Evolutionary conservation across 2,329 filamentous ascomycete genomes (phyloP).

Genomic region (Claviceps cyperi): DNA sequence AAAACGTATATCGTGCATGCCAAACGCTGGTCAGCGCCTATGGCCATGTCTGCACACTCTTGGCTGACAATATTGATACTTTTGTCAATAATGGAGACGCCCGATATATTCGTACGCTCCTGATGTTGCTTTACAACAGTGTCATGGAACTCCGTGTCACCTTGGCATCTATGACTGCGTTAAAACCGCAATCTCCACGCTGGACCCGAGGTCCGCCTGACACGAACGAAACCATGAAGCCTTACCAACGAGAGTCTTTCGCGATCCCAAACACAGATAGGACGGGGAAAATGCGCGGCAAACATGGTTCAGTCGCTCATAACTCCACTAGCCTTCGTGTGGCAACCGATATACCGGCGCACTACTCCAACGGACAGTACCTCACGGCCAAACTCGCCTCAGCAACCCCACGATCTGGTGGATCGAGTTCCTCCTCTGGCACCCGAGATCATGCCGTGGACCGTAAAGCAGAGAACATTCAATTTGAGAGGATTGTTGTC

Average conservation of each 20-base stretch:
- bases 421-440: slow-evolving; percentile 54
- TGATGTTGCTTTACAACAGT: slow-evolving; percentile 51
- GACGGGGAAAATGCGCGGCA: slow-evolving; percentile 18
- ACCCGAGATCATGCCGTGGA: slow-evolving; percentile 37
- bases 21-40: slow-evolving; percentile 50
- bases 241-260: slow-evolving; percentile 36
- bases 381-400: slow-evolving; percentile 39
- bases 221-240: slow-evolving; percentile 34
- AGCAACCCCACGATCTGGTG: slow-evolving; percentile 68
- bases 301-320: slow-evolving; percentile 26
- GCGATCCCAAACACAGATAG: slow-evolving; percentile 38
- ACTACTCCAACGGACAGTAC: slow-evolving; percentile 31
- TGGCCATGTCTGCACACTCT: slow-evolving; percentile 47
- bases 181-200: slow-evolving; percentile 11
- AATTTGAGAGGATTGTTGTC: slow-evolving; percentile 72
- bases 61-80: slow-evolving; percentile 46
- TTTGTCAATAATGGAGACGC: slow-evolving; percentile 52
- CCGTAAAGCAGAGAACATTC: slow-evolving; percentile 59
- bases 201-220: slow-evolving; percentile 8
- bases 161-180: slow-evolving; percentile 20
- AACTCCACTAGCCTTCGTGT: slow-evolving; percentile 40
- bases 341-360: slow-evolving; percentile 35
- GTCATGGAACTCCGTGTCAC: slow-evolving; percentile 52
- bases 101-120: slow-evolving; percentile 49
- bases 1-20: slow-evolving; percentile 49